Evolutionary conservation across 306 rosid species (phyloP).

Genomic region (Mucuna pruriens): DNA sequence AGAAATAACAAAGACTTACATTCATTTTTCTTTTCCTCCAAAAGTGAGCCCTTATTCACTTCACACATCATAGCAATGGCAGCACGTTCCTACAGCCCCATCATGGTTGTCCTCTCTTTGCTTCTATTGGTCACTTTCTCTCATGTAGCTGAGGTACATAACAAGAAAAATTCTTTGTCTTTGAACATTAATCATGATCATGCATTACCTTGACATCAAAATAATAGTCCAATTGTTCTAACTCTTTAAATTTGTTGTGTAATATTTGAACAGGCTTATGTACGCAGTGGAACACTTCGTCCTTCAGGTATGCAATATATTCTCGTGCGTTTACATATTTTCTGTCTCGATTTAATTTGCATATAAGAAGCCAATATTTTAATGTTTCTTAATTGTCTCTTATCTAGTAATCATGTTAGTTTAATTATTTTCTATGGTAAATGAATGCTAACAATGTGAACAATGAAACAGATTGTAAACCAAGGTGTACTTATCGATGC

Average conservation of each 20-base stretch:
- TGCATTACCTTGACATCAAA: background rate
- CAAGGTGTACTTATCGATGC: constrained; percentile 73
- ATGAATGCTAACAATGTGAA: background rate
- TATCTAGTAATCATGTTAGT: background rate
- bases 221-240: constrained; percentile 21
- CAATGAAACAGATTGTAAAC: constrained; percentile 60
- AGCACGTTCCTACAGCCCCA: constrained; percentile 45
- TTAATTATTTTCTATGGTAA: background rate
- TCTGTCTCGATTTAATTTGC: too few relatives aligned
- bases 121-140: constrained; percentile 70
- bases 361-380: background rate
- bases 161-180: background rate
- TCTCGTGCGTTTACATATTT: too few relatives aligned
- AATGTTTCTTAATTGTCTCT: background rate
- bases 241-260: background rate
- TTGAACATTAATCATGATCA: background rate
- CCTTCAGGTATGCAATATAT: constrained; percentile 58
- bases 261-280: constrained; percentile 49
- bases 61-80: constrained; percentile 44
- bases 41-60: background rate
- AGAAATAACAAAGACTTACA: background rate
- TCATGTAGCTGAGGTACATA: constrained; percentile 60
- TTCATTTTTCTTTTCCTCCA: background rate
- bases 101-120: constrained; percentile 54
- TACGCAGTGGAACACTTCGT: constrained; percentile 47